These are phyloP conservation scores for Aspergillus udagawae DNA, from an alignment of 2,329 filamentous ascomycete species.

Conservation along the genomic window DNA sequence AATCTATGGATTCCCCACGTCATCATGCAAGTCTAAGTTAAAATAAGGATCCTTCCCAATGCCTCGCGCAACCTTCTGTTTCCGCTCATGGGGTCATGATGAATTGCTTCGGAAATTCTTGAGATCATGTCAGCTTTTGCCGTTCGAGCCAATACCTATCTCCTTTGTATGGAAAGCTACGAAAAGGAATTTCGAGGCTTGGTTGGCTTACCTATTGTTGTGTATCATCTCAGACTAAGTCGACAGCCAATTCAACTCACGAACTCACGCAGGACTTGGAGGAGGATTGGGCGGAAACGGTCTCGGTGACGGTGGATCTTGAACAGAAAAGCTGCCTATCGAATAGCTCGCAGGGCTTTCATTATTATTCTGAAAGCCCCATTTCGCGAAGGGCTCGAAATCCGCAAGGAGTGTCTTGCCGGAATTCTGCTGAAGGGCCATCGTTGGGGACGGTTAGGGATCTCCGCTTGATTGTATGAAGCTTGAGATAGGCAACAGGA, in stretches of 20 bases:
- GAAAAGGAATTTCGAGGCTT: not conserved
- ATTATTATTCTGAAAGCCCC: not conserved
- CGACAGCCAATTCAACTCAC: not conserved
- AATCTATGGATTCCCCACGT: not conserved
- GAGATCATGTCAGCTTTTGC: not conserved
- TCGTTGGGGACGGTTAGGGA: not conserved
- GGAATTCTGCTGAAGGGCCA: not conserved
- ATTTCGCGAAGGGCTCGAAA: not conserved
- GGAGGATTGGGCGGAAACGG: slow-evolving; percentile 39
- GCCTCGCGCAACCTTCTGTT: not conserved
- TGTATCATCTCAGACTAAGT: not conserved
- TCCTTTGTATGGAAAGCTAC: not conserved
- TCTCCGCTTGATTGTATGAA: not conserved
- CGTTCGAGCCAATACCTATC: not conserved
- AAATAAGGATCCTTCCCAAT: not conserved
- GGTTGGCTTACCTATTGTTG: not conserved
- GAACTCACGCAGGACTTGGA: slow-evolving; percentile 33
- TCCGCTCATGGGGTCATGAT: not conserved
- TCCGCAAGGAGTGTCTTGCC: too few species aligned
- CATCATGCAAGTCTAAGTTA: not conserved
- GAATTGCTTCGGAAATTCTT: not conserved
- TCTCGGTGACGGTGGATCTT: slow-evolving; percentile 27
- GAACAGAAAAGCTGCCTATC: slow-evolving; percentile 8
- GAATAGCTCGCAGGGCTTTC: not conserved
- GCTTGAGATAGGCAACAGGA: not conserved